Percentiles rank a stretch among this genome's conserved stretches.
phyloP scores from a whole-genome alignment of 192 early-diverging fungal genomes.

The Coemansia javaensis region DNA sequence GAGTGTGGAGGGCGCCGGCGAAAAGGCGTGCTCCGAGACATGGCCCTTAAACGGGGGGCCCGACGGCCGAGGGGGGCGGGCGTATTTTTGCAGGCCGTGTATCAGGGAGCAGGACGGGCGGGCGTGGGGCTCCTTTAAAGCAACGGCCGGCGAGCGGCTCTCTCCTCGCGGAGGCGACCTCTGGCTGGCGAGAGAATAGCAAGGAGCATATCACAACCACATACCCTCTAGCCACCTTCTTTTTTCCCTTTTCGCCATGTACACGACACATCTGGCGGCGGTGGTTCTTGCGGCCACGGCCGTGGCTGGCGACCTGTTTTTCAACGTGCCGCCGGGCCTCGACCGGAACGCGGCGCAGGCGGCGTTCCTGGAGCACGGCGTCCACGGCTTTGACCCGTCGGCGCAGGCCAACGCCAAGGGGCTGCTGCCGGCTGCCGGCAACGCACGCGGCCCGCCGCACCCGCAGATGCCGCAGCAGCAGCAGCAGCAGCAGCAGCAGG shows the following conservation, averaged over 20 bases:
- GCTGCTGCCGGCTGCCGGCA: slow-evolving; percentile 3
- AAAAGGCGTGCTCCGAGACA: no score
- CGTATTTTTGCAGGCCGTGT: no score
- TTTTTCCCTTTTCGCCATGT: slow-evolving; percentile 4
- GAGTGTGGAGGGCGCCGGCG: no score
- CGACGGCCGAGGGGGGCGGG: no score
- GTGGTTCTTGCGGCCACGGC: slow-evolving; percentile 15
- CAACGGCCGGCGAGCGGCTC: no score
- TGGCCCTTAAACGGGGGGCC: no score
- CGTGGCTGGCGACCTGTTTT: slow-evolving; percentile 18
- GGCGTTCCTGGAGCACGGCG: slow-evolving; percentile 22
- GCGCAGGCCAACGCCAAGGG: slow-evolving; percentile 14
- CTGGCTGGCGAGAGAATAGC: no score
- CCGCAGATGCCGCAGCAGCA: background rate
- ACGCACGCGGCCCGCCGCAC: background rate
- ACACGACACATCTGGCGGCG: slow-evolving; percentile 4
- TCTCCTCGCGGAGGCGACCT: no score
- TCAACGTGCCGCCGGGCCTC: slow-evolving; percentile 26
- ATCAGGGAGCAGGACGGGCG: no score
- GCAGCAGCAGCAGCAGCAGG: background rate
- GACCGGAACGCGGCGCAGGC: slow-evolving; percentile 23
- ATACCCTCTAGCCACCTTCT: no score
- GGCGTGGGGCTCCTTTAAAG: no score
- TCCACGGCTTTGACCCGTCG: slow-evolving; percentile 23
- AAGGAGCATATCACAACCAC: no score